Conservation (phyloP, 2,329 filamentous ascomycete species). For the Bipolaris sorokiniana region DNA sequence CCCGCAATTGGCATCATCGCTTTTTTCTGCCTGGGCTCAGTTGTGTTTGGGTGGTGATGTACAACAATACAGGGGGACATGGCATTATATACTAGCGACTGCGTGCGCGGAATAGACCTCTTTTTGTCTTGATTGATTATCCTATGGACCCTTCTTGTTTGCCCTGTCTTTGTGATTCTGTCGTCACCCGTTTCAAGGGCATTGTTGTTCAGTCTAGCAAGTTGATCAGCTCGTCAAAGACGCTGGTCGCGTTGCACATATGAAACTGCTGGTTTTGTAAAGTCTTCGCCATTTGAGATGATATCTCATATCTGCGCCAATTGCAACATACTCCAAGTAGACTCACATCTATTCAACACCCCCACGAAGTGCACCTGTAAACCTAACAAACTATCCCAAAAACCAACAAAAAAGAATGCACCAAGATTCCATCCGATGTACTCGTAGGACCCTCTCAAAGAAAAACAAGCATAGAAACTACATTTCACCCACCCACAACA, state of each 20-base stretch:
- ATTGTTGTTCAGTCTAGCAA: neutral
- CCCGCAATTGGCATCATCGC: conserved; percentile 5
- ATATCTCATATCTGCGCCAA: too few species aligned
- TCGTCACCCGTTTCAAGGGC: neutral
- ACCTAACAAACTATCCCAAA: too few species aligned
- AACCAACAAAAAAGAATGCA: too few species aligned
- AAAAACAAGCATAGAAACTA: too few species aligned
- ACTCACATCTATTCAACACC: too few species aligned
- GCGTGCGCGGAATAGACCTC: conserved; percentile 41
- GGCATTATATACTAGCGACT: conserved; percentile 33
- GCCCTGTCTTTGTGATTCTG: neutral
- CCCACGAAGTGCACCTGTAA: too few species aligned
- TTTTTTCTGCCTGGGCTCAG: neutral
- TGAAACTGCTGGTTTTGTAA: neutral
- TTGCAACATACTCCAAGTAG: too few species aligned
- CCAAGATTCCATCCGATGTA: too few species aligned
- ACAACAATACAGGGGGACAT: conserved; percentile 18
- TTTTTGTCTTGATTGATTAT: conserved; percentile 18
- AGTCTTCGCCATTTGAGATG: neutral
- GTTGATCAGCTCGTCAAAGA: neutral
- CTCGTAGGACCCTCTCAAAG: too few species aligned
- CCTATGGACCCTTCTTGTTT: too few species aligned
- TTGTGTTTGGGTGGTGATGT: conserved; percentile 17
- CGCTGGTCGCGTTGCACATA: neutral
- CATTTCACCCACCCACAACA: too few species aligned